Evolutionary conservation across 2,329 filamentous ascomycete genomes (phyloP), one percentile per base, ranked within the genome.

Genomic region (Scortechinia acanthostroma): DNA sequence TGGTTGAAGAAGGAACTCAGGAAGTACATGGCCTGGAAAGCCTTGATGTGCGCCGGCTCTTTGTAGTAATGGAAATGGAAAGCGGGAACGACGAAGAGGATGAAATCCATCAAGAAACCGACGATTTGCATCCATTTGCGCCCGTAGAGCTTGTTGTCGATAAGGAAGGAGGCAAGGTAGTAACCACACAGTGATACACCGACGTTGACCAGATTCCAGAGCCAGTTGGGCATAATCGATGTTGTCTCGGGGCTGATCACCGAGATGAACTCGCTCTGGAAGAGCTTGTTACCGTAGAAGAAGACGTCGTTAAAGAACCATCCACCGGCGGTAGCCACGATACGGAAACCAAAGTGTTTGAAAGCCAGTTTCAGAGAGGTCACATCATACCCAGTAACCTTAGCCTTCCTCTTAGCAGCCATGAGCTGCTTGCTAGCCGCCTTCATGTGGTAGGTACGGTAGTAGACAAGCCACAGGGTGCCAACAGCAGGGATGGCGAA

Each of bases 1-100:
- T 97, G 91, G 76, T 96, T 96, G 83, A 97, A 97, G 74, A 97
- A 97, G 20, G 88, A 95, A 4, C 89, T 95, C 54, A 97, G 65
- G 70, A 95, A 96, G 76, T 96, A 96, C 89, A 97, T 95, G 60
- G 91, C 82, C 71, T 96, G 91, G 83, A 97, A 97, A n/a, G 76
- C 72, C 58, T 88, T 82, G 62, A 96, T 85, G 55, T 88, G 80
- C 4, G 72, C 71, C 1, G 74, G 69, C 43, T 72, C 73, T 17
- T 78, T 89, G 72, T 90, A 96, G 77, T 93, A 90, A 0, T 87
- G 62, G 70, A 83, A 95, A 59, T 88, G 73, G 76, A 95, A 95
- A 42, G 86, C 91, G 1, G 91, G 91, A 35, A 96, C 77, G 60
- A 95, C 75, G 67, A 97, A 97, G 65, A 94, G 84, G 66, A 96